Evolutionary conservation across 1,284 basidiomycete species (phyloP).

Genomic region (Ceratobasidium sp.): DNA sequence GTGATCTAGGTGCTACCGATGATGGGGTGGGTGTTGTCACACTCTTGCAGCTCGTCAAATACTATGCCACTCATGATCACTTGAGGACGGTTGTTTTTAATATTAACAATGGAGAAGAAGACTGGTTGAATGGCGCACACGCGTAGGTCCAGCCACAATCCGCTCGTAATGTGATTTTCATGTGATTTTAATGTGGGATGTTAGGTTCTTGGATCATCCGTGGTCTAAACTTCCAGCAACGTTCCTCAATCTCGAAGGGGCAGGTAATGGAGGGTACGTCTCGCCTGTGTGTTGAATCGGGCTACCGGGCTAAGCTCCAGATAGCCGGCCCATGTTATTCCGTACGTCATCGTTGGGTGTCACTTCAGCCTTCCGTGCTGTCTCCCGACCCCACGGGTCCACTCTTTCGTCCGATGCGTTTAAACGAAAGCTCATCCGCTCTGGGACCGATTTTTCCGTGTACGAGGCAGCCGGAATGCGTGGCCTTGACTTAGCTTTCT

Average conservation of each 20-base stretch:
- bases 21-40: conserved; percentile 78
- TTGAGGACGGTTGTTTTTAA: conserved; percentile 76
- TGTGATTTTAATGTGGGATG: neutral
- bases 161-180: neutral
- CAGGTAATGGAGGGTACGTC: conserved; percentile 76
- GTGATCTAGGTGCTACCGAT: conserved; percentile 67
- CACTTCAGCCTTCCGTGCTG: conserved; percentile 61
- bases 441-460: conserved; percentile 74
- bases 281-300: neutral
- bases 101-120: conserved; percentile 84
- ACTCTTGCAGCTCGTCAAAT: conserved; percentile 70
- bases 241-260: conserved; percentile 83
- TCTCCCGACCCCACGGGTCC: conserved; percentile 73
- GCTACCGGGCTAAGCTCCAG: conserved; percentile 1
- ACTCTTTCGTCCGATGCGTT: conserved; percentile 74
- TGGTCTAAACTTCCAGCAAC: conserved; percentile 72
- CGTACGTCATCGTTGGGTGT: conserved; percentile 67
- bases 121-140: conserved; percentile 75
- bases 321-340: conserved; percentile 72
- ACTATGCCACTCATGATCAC: conserved; percentile 65
- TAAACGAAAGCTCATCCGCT: conserved; percentile 67
- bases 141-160: conserved; percentile 58
- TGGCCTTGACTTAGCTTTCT: conserved; percentile 79
- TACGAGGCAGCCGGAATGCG: conserved; percentile 65
- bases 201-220: conserved; percentile 73